Evolutionary conservation across 2,329 filamentous ascomycete species (phyloP), one percentile per base, ranked within the genome.

Genomic region (Epichloe baconii): DNA sequence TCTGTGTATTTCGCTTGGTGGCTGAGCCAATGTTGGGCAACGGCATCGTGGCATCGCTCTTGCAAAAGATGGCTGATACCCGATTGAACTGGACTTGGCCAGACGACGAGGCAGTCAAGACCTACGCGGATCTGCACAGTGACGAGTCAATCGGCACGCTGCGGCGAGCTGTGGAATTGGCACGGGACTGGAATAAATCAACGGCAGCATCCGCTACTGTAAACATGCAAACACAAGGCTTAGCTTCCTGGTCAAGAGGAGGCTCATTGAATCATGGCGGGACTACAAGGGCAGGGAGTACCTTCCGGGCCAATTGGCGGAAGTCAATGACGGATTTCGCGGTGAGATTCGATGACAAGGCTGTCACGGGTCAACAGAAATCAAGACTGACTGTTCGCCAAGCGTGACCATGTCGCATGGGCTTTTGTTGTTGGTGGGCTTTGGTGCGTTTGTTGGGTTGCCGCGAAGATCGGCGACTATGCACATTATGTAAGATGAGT

Each of bases 1-100:
- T 76, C 7, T 75, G 71, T 54, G 66, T 66, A 11, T 80, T 77
- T 60, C 68, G 73, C 12, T 67, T 72, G 4, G 71, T 77, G 55
- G 73, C 70, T 4, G 68, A 72, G 52, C 68, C 68, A 6, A 63
- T 68, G 52, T 64, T 77, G 1, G 59, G 62, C 5, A 54, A 55
- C 10, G 56, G 61, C n/a, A 58, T 56, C 36, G 60, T 70, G 49
- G 52, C 54, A 15, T 55, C 58, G 42, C 56, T 74, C n/a, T 58
- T 64, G 44, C 51, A 56, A 4, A 55, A 53, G 8, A 53, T 66
- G 35, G 58, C 62, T 38, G 53, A 54, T 15, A 55, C 58, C 36
- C 57, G 55, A 12, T 44, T 63, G 50, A 55, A 50, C 11, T 67
- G 61, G 58, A 51, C 63, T 40, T 74, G 72, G 72, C 72, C 73